phyloP scores from a whole-genome alignment of 495 filamentous ascomycete species.

The Astrothelium macrocarpum region DNA sequence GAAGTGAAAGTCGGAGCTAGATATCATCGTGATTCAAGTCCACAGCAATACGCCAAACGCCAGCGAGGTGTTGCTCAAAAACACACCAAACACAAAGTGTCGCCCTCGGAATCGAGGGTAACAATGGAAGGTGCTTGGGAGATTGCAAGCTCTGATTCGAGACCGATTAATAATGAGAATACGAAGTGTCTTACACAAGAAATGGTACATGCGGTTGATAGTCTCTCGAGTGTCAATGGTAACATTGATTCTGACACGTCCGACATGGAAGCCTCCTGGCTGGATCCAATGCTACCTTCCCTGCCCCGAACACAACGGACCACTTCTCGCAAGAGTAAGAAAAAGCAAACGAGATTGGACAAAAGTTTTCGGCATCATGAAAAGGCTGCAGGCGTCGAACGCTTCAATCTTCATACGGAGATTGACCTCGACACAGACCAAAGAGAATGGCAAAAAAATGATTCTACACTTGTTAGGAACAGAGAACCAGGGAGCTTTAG shows the following conservation, averaged over 20 bases:
- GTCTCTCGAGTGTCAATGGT: not conserved
- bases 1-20: not conserved
- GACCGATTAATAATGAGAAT: not conserved
- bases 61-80: conserved; percentile 44
- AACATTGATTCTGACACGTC: not conserved
- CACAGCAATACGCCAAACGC: conserved; percentile 9
- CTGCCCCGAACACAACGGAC: conserved; percentile 18
- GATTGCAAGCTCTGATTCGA: not conserved
- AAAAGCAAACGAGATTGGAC: conserved; percentile 24
- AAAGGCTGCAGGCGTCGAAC: not conserved
- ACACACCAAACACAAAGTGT: conserved; percentile 7
- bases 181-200: too few relatives aligned
- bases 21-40: not conserved
- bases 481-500: conserved; percentile 26
- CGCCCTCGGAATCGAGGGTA: not conserved
- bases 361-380: conserved; percentile 25
- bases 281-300: conserved; percentile 47
- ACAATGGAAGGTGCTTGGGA: not conserved
- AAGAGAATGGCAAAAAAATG: conserved; percentile 36
- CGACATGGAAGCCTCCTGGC: conserved; percentile 44
- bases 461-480: conserved; percentile 18
- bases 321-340: conserved; percentile 7
- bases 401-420: not conserved
- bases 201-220: not conserved
- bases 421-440: not conserved